Conservation (phyloP, 257 asterid genomes). For the Primulina tabacum region DNA sequence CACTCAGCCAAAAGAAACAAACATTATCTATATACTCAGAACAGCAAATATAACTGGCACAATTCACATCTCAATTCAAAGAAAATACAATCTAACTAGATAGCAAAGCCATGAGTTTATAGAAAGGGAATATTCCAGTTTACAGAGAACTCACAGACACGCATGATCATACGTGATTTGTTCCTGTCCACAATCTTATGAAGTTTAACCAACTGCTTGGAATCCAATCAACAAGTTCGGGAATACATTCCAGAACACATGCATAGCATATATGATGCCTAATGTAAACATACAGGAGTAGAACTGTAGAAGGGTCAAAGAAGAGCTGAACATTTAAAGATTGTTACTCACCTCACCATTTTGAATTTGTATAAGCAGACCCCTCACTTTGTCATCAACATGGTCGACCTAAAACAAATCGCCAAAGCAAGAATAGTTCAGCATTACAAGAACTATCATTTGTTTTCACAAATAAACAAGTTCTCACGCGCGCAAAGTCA, state of each 20-base stretch:
- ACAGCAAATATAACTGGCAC: not conserved
- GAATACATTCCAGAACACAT: not conserved
- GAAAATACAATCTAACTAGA: not conserved
- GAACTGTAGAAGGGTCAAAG: not conserved
- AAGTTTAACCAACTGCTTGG: no score
- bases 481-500: not conserved
- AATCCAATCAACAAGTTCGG: no score
- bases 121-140: not conserved
- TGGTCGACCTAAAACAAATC: constrained; percentile 51
- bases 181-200: no score
- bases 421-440: constrained; percentile 7
- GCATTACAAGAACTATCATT: not conserved
- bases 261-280: not conserved
- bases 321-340: constrained; percentile 15
- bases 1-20: constrained; percentile 5
- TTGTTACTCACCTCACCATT: constrained; percentile 61
- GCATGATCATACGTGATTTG: no score
- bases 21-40: not conserved
- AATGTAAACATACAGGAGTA: constrained; percentile 3
- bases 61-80: not conserved
- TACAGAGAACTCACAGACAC: not conserved
- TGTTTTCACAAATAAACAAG: not conserved
- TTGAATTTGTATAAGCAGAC: constrained; percentile 55
- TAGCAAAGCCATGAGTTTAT: not conserved
- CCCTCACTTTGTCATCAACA: constrained; percentile 72